phyloP scores from a whole-genome alignment of 257 asterid genomes.

The Primulina huaijiensis region DNA sequence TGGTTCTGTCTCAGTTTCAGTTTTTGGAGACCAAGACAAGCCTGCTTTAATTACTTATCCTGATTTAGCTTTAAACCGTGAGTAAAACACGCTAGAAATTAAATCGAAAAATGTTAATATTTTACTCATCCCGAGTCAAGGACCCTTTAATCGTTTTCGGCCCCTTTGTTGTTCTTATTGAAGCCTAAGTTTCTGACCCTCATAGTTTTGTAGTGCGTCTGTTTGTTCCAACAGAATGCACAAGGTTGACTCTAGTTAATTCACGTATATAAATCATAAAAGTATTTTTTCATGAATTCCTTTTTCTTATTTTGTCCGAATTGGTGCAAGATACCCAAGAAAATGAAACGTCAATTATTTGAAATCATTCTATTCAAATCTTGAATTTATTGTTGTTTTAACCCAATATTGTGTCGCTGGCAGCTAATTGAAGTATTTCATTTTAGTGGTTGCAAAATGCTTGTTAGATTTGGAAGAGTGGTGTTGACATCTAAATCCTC shows the following conservation, averaged over 20 bases:
- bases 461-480: constrained; percentile 12
- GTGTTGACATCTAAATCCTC: constrained; percentile 29
- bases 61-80: constrained; percentile 89
- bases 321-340: constrained; percentile 7
- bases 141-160: constrained; percentile 14
- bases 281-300: constrained; percentile 1
- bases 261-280: not conserved
- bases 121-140: constrained; percentile 15
- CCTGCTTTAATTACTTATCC: constrained; percentile 96
- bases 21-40: constrained; percentile 92
- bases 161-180: constrained; percentile 13
- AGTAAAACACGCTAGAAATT: constrained; percentile 33
- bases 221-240: not conserved
- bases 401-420: constrained; percentile 5
- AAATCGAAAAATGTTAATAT: constrained; percentile 10
- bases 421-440: constrained; percentile 13
- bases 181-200: constrained; percentile 10
- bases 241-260: not conserved
- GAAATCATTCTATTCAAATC: constrained; percentile 11
- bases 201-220: not conserved
- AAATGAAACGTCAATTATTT: not conserved
- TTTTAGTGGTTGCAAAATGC: constrained; percentile 21
- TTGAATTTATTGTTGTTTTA: not conserved
- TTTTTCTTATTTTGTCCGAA: constrained; percentile 13
- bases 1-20: constrained; percentile 78